Evolutionary conservation across 2,329 filamentous ascomycete species (phyloP).

Genomic region (Aspergillus pseudoterreus): DNA sequence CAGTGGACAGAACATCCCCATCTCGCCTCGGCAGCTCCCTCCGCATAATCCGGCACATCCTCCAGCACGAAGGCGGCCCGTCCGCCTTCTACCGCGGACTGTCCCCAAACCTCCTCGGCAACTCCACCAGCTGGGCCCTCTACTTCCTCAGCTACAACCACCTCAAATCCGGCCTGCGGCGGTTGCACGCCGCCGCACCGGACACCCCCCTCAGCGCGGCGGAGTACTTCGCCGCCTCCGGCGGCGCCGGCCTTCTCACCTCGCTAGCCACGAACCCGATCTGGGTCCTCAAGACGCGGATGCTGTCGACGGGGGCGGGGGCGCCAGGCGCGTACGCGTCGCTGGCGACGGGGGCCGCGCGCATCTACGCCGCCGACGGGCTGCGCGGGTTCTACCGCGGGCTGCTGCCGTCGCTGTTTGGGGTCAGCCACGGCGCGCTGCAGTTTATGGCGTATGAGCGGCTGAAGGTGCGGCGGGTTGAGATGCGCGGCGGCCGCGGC

Average conservation of each 20-base stretch:
- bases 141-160: conserved; percentile 79
- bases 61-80: conserved; percentile 54
- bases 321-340: conserved; percentile 75
- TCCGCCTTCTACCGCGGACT: conserved; percentile 82
- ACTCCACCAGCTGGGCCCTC: conserved; percentile 82
- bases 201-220: conserved; percentile 50
- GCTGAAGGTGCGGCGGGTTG: conserved; percentile 59
- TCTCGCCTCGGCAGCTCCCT: conserved; percentile 52
- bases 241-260: conserved; percentile 65
- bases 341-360: conserved; percentile 66
- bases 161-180: conserved; percentile 53
- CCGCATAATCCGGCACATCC: conserved; percentile 51
- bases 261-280: conserved; percentile 87
- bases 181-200: conserved; percentile 28
- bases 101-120: conserved; percentile 85
- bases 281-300: conserved; percentile 97
- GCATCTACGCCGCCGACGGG: conserved; percentile 70
- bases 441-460: conserved; percentile 95
- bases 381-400: conserved; percentile 81
- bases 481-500: conserved; percentile 21
- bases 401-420: conserved; percentile 74
- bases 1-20: conserved; percentile 50
- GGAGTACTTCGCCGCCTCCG: conserved; percentile 80
- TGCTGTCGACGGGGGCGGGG: conserved; percentile 78
- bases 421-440: conserved; percentile 86